Conservation (phyloP, 83 land plant genomes). For the Picea engelmannii region DNA sequence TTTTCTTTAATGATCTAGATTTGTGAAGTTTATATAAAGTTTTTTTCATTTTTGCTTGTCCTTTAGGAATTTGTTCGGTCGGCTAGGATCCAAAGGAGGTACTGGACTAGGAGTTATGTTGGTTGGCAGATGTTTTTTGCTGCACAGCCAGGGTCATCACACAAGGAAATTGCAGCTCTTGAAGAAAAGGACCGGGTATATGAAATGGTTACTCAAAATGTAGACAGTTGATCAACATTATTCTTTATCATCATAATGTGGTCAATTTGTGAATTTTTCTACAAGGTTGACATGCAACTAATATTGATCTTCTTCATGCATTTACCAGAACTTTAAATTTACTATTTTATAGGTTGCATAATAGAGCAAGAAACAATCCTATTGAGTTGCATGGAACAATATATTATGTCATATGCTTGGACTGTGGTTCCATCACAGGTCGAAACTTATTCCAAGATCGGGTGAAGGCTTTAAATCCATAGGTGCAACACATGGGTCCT, state of each 20-base stretch:
- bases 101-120: conserved; percentile 96
- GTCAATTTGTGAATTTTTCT: not conserved
- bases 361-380: conserved; percentile 85
- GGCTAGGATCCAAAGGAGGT: conserved; percentile 47
- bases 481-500: conserved; percentile 37
- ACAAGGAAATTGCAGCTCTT: conserved; percentile 70
- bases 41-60: not conserved
- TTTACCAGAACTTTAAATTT: not conserved
- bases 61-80: conserved; percentile 81
- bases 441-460: conserved; percentile 73
- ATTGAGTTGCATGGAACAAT: conserved; percentile 97
- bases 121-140: conserved; percentile 85
- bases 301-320: not conserved
- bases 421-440: conserved; percentile 54
- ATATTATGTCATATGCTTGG: conserved; percentile 75
- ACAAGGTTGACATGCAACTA: not conserved
- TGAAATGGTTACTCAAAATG: conserved; percentile 92
- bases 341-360: conserved; percentile 64
- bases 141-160: conserved; percentile 79
- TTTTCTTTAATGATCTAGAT: not conserved
- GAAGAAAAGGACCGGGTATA: conserved; percentile 65
- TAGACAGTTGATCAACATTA: conserved; percentile 60
- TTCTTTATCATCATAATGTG: not conserved
- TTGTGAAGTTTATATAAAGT: not conserved
- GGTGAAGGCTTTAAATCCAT: conserved; percentile 75